Base-by-base conservation (phyloP, 768 basidiomycete species). In the Crassisporium funariophilum region DNA sequence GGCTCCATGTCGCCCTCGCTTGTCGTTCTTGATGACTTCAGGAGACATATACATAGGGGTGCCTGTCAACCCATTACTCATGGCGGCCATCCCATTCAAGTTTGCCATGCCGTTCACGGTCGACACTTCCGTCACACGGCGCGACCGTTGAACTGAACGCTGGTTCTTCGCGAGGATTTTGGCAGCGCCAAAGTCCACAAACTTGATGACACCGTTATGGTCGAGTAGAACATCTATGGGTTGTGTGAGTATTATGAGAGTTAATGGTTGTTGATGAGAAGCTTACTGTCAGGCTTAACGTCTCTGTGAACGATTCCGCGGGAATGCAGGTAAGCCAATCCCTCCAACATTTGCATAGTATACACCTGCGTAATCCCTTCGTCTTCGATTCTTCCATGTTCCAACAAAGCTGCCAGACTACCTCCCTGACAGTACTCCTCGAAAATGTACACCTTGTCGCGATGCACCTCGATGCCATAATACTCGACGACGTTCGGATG, bases 1-100 rank as follows among this genome's bases (percentile, higher is more conserved):
- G 9, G 95, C 92, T 13, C 97, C 97, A 53, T 91, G 84, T 41
- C 88, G 77, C 20, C 94, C 93, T 11, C 84, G 75, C 52, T 79
- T 86, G 57, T 95, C 92, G 57, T 89, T 97, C 71, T 95, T 91
- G 73, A 99, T 98, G 44, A 97, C 84, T 64, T 99, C 97, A 1
- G 97, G 97, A 4, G 95, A 97, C 92, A 99, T 98, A 67, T 99
- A 98, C 95, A 98, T 98, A 0, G 97, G 97, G 10, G 97, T 99
- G 13, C 94, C 95, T 1, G 95, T 97, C 24, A 99, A 71, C 56
- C 89, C 90, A 68, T 93, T 94, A 62, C 85, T 84, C 68, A 86
- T 74, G 4, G 62, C 66, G 23, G 76, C 81, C 19, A 77, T 63
- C 4, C 73, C 72, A 57, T 62, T 77, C 53, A 69, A 50, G 53